Base-by-base conservation (phyloP, 495 filamentous ascomycete genomes). In the Penicillium ucsense region DNA sequence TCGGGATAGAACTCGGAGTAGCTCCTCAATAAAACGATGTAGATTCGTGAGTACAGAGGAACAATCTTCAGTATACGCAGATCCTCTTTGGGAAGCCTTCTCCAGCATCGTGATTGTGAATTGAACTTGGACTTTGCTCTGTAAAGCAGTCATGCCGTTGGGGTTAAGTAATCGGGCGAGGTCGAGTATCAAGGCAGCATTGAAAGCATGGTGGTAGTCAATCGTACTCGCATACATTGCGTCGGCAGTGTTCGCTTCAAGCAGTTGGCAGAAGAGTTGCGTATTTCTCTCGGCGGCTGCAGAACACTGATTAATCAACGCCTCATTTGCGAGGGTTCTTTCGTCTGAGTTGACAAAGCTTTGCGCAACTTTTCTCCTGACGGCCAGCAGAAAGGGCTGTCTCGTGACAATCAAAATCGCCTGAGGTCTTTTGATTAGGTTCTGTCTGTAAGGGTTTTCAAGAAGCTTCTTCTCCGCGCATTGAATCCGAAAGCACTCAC, bases 171-270 rank as follows among this genome's bases (percentile, higher is more conserved):
- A 31, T 11, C 31, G 27, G 28, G 11, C 40, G 6, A 73, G 60
- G 34, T 62, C 50, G 10, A 73, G 60, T 35, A 70, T 55, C 38
- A 70, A 52, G 43, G 65, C 68, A 6, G 69, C 69, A 54, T 67
- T 72, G 62, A 72, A 73, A 34, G 70, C 49, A 44, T 65, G 57
- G 54, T 73, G 70, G 43, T 70, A 57, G 10, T 67, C 68, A 7
- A 61, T 51, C 38, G 65, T 45, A 10, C 41, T 20, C 20, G 20
- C 41, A 3, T 66, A 53, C 7, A 68, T 55, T 41, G 55, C 60
- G 30, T 47, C 41, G 10, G 45, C 42, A 8, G 53, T 54, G 45
- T 50, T 57, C 12, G 55, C 48, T 30, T 44, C 52, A 4, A 52
- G 55, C 35, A 61, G 60, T 29, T 56, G 50, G 7, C 51, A 45